These are phyloP conservation scores for Aspergillus leporis DNA, from an alignment of 495 filamentous ascomycete genomes.

Conservation along the genomic window DNA sequence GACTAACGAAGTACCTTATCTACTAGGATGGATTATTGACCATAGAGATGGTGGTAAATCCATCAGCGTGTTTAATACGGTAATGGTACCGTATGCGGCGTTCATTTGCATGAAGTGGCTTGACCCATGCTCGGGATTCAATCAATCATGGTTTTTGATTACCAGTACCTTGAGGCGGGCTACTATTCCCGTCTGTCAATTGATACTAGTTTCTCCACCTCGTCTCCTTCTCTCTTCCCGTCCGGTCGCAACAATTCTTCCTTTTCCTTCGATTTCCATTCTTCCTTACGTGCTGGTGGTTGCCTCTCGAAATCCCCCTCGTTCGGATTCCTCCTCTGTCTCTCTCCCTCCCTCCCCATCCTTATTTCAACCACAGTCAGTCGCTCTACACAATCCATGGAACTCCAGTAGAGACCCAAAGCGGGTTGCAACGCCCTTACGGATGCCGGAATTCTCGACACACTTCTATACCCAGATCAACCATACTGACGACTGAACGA, in stretches of 20 bases:
- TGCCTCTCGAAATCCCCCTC: conserved; percentile 18
- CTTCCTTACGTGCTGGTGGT: conserved; percentile 18
- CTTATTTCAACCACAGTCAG: conserved; percentile 10
- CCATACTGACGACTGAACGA: conserved; percentile 3
- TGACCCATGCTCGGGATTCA: not conserved
- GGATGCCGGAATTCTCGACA: conserved; percentile 2
- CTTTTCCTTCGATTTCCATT: not conserved
- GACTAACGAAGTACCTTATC: too few species aligned
- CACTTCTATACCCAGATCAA: not conserved
- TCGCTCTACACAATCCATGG: conserved; percentile 11
- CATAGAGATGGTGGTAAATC: too few species aligned
- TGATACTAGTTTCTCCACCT: not conserved
- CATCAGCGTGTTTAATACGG: too few species aligned
- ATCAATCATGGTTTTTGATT: not conserved
- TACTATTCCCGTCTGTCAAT: too few species aligned
- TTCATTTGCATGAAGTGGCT: too few species aligned
- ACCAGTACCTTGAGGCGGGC: not conserved
- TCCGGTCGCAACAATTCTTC: not conserved
- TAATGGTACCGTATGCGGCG: too few species aligned
- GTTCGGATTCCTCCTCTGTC: conserved; percentile 2
- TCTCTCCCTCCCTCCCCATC: conserved; percentile 11
- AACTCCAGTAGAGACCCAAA: conserved; percentile 12
- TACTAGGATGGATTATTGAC: too few species aligned
- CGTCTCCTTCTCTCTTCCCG: not conserved
- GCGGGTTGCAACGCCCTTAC: conserved; percentile 1